Evolutionary conservation across 2,329 filamentous ascomycete genomes (phyloP), one percentile per base, ranked within the genome.

Genomic region (Claviceps sp.): DNA sequence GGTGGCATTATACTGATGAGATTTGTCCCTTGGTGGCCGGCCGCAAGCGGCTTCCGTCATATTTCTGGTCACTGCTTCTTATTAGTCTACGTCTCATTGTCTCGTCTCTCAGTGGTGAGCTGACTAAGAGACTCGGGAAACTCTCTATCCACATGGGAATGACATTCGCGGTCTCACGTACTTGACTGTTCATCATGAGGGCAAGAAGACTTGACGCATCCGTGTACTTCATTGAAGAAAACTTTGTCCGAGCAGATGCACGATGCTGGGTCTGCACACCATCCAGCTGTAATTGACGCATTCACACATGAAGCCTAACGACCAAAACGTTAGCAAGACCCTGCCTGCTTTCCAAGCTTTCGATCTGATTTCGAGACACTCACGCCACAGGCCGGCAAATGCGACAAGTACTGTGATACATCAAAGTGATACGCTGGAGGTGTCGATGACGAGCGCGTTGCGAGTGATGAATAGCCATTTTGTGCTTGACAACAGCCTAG

Each of bases 51-150:
- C 34, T 36, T 55, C 54, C 3, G 54, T 57, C 4, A 43, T 7
- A 43, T 56, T 56, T 26, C 47, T 52, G 45, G 48, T 42, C 3
- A n/a, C 55, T 56, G 30, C 14, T 7, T 4, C 11, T 49, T 18
- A n/a, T 42, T 34, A 41, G 18, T 34, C 4, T 8, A 18, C 4
- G 4, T 48, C 2, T 41, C 20, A 13, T 34, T 42, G 7, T 34
- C 16, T 36, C 3, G 3, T 34, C 4, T 9, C 30, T 18, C 16
- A 11, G 30, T 34, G 9, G 30, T 34, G 30, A 34, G 22, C 22
- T 22, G 22, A 34, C 30, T 11, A 34, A 34, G 30, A 34, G 9
- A 4, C 30, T 34, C 30, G 30, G 9, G 30, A 34, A 11, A 34
- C 9, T 3, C 30, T 34, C 30, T 34, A 11, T 11, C 30, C 30